phyloP scores from a whole-genome alignment of 176 grass and related monocot genomes.

The Carex littledalei region DNA sequence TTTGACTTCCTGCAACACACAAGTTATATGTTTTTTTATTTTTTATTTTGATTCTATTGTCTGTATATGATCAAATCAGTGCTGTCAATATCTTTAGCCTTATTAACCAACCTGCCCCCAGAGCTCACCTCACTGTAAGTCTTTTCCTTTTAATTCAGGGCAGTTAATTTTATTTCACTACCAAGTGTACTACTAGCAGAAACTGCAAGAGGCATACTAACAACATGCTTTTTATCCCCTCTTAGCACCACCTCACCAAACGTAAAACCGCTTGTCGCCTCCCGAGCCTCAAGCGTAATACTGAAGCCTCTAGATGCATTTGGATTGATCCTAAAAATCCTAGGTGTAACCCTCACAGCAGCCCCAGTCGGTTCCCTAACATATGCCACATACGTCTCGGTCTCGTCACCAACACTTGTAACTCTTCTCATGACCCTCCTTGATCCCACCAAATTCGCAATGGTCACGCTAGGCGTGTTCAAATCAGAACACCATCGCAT shows the following conservation, averaged over 20 bases:
- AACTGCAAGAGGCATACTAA: conserved; percentile 61
- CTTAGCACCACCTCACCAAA: conserved; percentile 68
- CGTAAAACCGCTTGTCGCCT: conserved; percentile 41
- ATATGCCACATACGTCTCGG: conserved; percentile 50
- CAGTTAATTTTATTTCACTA: conserved; percentile 7
- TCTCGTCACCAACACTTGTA: conserved; percentile 40
- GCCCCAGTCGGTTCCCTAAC: conserved; percentile 56
- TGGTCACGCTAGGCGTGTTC: conserved; percentile 66
- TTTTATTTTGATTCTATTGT: too few species aligned
- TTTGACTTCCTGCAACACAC: too few species aligned
- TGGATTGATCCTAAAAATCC: conserved; percentile 39
- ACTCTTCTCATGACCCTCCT: conserved; percentile 47
- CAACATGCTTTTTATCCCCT: conserved; percentile 56
- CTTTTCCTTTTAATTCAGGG: neutral
- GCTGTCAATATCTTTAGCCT: too few species aligned
- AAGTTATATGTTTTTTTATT: too few species aligned
- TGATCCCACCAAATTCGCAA: conserved; percentile 62
- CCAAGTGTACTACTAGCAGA: conserved; percentile 35
- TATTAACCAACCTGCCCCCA: too few species aligned
- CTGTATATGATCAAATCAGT: too few species aligned
- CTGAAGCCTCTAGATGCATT: conserved; percentile 34
- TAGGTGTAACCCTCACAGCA: conserved; percentile 45
- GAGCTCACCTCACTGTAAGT: neutral
- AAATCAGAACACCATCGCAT: conserved; percentile 56
- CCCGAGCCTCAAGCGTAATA: conserved; percentile 48